phyloP scores from a whole-genome alignment of 345 rosid species.

The Hirschfeldia incana region DNA sequence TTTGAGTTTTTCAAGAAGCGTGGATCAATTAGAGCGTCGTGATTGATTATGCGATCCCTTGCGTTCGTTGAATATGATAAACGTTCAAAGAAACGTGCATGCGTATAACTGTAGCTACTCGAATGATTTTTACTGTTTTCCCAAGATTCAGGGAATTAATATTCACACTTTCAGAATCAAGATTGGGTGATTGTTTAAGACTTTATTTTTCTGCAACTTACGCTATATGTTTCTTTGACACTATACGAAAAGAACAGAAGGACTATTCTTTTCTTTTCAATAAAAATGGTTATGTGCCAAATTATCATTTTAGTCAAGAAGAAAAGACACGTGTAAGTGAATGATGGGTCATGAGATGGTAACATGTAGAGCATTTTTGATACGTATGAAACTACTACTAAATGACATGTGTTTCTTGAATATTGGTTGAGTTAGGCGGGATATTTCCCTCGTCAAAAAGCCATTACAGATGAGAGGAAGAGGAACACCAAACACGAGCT shows the following conservation, averaged over 20 bases:
- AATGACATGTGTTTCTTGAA: constrained; percentile 10
- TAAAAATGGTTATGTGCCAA: constrained; percentile 27
- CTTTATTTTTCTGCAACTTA: not conserved
- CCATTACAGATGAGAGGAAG: constrained; percentile 13
- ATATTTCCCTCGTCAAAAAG: constrained; percentile 21
- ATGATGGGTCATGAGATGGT: constrained; percentile 17
- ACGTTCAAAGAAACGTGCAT: not conserved
- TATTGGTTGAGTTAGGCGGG: constrained; percentile 36
- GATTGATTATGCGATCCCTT: constrained; percentile 28
- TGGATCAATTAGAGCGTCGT: constrained; percentile 31
- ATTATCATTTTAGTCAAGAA: not conserved
- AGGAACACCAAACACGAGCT: constrained; percentile 11
- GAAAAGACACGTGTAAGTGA: constrained; percentile 26
- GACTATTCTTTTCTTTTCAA: not conserved
- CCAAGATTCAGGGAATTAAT: constrained; percentile 3
- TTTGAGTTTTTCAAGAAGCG: constrained; percentile 30
- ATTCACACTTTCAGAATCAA: not conserved
- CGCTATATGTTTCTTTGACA: not conserved
- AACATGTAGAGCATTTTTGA: constrained; percentile 27
- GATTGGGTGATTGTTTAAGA: not conserved
- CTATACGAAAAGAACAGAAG: not conserved
- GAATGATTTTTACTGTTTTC: constrained; percentile 8
- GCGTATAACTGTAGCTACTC: not conserved
- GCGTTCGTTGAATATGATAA: constrained; percentile 29
- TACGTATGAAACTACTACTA: constrained; percentile 13